Conservation (phyloP, 768 basidiomycete species). For the Antrodiella citrinella region DNA sequence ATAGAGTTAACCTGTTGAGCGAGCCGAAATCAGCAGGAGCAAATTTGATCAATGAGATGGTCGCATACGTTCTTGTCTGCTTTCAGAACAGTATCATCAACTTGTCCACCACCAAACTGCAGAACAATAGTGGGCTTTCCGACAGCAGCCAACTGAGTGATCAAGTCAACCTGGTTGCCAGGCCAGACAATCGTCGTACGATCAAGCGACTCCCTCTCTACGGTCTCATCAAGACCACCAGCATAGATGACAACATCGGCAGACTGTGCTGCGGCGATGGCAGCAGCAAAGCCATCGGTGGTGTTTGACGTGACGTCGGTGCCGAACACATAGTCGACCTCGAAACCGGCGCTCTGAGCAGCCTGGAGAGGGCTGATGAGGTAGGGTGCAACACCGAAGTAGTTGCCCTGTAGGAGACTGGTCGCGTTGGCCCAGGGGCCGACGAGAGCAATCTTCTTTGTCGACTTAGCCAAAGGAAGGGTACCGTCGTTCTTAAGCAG, state of each 20-base stretch:
- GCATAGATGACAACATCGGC: conserved; percentile 46
- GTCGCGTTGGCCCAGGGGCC: conserved; percentile 56
- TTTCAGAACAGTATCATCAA: conserved; percentile 41
- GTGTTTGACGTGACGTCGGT: conserved; percentile 21
- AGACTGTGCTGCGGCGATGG: conserved; percentile 37
- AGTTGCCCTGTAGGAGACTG: conserved; percentile 49
- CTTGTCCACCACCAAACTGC: conserved; percentile 52
- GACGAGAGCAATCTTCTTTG: conserved; percentile 47
- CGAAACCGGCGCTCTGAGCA: conserved; percentile 38
- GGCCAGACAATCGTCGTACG: conserved; percentile 45
- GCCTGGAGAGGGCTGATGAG: conserved; percentile 46
- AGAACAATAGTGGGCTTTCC: conserved; percentile 45
- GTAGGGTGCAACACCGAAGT: conserved; percentile 46
- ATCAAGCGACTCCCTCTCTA: conserved; percentile 43
- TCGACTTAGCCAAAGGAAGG: conserved; percentile 39
- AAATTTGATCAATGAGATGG: neutral
- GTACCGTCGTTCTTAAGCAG: conserved; percentile 58
- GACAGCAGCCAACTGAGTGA: conserved; percentile 34
- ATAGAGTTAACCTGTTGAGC: conserved; percentile 41
- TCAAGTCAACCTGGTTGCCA: conserved; percentile 43
- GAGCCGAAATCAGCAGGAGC: too few species aligned
- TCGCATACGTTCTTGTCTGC: conserved; percentile 29
- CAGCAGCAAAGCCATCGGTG: conserved; percentile 40
- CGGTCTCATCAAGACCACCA: conserved; percentile 43
- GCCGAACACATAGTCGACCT: conserved; percentile 31